Evolutionary conservation across 768 basidiomycete genomes (phyloP).

Genomic region (Boletales sp.): DNA sequence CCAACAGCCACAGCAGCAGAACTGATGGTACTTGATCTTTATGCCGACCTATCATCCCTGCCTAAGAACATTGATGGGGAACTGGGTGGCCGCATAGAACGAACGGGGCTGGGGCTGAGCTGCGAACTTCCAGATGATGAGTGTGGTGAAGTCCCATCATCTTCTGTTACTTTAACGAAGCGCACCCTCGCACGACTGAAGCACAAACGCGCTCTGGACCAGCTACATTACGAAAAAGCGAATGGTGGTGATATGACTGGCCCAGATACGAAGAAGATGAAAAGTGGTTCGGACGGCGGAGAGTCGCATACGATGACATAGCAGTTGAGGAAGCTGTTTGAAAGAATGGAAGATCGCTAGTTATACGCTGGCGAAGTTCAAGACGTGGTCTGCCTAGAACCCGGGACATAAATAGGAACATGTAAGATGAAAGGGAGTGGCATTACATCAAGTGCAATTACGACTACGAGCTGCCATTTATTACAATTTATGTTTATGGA

Average conservation of each 20-base stretch:
- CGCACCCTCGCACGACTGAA: constrained; percentile 48
- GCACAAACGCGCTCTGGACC: constrained; percentile 45
- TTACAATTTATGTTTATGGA: too few relatives aligned
- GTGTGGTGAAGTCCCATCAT: constrained; percentile 2
- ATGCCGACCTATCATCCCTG: constrained; percentile 50
- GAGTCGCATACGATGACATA: background rate
- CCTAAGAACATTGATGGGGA: constrained; percentile 56
- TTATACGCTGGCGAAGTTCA: too few relatives aligned
- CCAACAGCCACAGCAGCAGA: constrained; percentile 47
- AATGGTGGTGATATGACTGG: constrained; percentile 2
- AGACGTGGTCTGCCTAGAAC: too few relatives aligned
- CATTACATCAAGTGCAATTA: too few relatives aligned
- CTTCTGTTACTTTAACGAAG: constrained; percentile 33
- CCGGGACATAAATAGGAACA: too few relatives aligned
- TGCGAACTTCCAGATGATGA: constrained; percentile 11
- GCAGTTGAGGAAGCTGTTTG: too few relatives aligned
- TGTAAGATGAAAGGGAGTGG: too few relatives aligned
- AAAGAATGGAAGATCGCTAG: too few relatives aligned
- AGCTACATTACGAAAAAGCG: constrained; percentile 13
- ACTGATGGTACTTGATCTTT: constrained; percentile 55
- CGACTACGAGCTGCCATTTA: too few relatives aligned
- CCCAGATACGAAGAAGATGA: constrained; percentile 17
- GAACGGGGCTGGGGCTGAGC: constrained; percentile 9
- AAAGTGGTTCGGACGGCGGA: constrained; percentile 5
- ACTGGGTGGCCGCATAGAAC: constrained; percentile 37